Conservation (phyloP, 495 filamentous ascomycete genomes). For the Xylaria nigripes region DNA sequence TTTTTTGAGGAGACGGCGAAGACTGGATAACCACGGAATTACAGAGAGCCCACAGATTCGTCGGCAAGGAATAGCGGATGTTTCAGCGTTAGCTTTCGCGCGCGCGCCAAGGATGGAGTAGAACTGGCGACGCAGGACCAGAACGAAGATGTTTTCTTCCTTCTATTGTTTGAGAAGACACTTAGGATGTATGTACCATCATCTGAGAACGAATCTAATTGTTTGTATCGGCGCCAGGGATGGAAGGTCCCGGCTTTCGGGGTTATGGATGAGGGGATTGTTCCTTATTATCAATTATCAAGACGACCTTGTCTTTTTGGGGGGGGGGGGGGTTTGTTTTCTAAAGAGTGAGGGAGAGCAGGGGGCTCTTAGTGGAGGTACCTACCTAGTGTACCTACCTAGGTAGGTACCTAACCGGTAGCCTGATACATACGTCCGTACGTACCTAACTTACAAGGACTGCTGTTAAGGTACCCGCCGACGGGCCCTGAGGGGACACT, state of each 20-base stretch:
- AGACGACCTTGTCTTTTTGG: no score
- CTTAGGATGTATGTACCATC: not conserved
- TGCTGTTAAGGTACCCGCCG: not conserved
- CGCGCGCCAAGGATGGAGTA: not conserved
- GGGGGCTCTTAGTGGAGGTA: not conserved
- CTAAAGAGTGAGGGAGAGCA: no score
- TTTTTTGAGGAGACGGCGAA: not conserved
- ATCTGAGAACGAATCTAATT: not conserved
- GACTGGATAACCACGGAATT: not conserved
- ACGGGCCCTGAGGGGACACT: no score
- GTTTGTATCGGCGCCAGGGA: conserved; percentile 10
- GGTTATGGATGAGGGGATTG: conserved; percentile 11
- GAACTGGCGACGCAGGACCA: no score
- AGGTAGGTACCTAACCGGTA: not conserved
- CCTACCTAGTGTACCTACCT: no score
- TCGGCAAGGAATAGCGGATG: not conserved
- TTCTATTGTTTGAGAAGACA: not conserved
- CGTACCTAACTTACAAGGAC: no score
- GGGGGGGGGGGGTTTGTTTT: no score
- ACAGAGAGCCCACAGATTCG: not conserved
- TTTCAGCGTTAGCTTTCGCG: not conserved
- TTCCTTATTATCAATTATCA: conserved; percentile 6
- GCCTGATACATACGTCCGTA: no score
- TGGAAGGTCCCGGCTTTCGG: conserved; percentile 11
- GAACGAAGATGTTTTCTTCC: not conserved